Evolutionary conservation across 805 yeast species (phyloP).

Genomic region (Wickerhamomyces canadensis): DNA sequence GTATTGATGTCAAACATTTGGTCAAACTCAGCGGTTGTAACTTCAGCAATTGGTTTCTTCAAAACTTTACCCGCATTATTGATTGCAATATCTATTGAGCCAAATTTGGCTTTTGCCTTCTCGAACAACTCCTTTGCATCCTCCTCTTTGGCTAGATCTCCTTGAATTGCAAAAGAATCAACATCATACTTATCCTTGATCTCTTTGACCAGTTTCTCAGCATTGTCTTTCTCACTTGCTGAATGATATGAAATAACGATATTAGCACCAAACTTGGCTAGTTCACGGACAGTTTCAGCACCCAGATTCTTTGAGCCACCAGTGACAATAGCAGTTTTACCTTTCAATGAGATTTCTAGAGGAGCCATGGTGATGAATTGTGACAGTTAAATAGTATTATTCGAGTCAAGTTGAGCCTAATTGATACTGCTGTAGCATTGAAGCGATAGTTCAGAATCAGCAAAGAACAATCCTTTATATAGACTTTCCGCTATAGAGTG

Average conservation of each 20-base stretch:
- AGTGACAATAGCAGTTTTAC: constrained; percentile 49
- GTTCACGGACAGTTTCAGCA: constrained; percentile 42
- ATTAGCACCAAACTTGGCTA: constrained; percentile 50
- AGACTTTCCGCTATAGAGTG: too few relatives aligned
- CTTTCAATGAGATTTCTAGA: constrained; percentile 27
- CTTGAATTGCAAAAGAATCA: constrained; percentile 27
- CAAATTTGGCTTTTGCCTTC: constrained; percentile 38
- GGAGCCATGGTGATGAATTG: constrained; percentile 13
- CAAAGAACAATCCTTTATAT: background rate
- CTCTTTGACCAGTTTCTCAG: constrained; percentile 33
- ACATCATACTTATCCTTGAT: constrained; percentile 32
- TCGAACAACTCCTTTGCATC: constrained; percentile 41
- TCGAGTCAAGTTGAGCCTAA: too few relatives aligned
- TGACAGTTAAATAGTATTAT: background rate
- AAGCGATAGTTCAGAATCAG: background rate
- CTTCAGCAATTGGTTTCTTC: constrained; percentile 52
- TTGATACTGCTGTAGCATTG: too few relatives aligned
- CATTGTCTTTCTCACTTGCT: constrained; percentile 28
- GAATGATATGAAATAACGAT: constrained; percentile 54
- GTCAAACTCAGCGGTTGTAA: constrained; percentile 50
- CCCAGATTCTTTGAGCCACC: constrained; percentile 65
- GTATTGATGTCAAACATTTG: constrained; percentile 48
- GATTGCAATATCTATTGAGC: constrained; percentile 55
- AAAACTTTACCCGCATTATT: constrained; percentile 64
- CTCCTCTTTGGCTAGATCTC: constrained; percentile 27